Evolutionary conservation across 441 rosid genomes (phyloP), one percentile per base, ranked within the genome.

Genomic region (Euphorbia celastroides): DNA sequence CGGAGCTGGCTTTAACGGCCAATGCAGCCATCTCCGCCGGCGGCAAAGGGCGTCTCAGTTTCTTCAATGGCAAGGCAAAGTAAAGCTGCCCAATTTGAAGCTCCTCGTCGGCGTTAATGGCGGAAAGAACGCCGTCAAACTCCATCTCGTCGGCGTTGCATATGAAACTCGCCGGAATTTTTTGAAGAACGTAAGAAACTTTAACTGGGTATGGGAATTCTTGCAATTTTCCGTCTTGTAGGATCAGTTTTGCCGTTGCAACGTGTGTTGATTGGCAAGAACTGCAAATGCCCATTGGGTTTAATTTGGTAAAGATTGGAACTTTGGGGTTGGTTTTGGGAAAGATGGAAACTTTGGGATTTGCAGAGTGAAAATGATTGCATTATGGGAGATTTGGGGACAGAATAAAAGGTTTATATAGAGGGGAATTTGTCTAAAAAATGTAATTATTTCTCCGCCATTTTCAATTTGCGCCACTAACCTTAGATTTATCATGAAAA

Each of bases 81-180:
- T 93, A 93, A 17, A 93, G 80, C 61, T 86, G 88, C 17, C 98
- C 97, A 0, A 81, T 87, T 2, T 77, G 89, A 41, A 93, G 90
- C 75, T 84, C 88, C 6, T 88, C 97, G 9, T 87, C 86, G 0
- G 71, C 88, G 30, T 72, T 50, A 0, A 93, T 60, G 5, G 97
- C 89, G n/a, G 77, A 78, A 58, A 80, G 84, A 71, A 81, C 86
- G 44, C 81, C 88, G 77, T 87, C 96, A 68, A 90, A 90, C 27
- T 90, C 98, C 96, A 93, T 87, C 30, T 88, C 90, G 46, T 93
- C 97, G 2, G 98, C 86, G 77, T 88, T 88, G 66, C 98, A 93
- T 55, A 93, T 82, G 67, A 93, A 90, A 27, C 75, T 78, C 17
- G 82, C 23, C 2, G 90, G 92, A 28, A 87, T 77, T 75, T 69